Evolutionary conservation across 495 filamentous ascomycete genomes (phyloP).

Genomic region (Tetracladium marchalianum): DNA sequence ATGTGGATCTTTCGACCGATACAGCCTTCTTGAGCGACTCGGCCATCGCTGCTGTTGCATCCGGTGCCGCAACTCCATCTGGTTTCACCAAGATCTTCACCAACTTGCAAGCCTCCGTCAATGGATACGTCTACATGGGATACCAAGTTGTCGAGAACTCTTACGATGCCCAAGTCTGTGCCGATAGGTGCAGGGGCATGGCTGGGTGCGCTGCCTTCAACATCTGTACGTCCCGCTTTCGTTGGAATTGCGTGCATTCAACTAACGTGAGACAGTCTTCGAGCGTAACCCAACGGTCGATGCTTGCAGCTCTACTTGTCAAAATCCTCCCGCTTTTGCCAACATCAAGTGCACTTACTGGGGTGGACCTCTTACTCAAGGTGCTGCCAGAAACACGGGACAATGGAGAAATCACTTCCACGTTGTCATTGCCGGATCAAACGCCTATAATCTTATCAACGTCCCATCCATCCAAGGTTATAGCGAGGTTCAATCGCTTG

Average conservation of each 20-base stretch:
- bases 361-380: slow-evolving; percentile 24
- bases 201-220: slow-evolving; percentile 28
- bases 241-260: background rate
- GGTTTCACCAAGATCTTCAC: slow-evolving; percentile 28
- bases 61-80: slow-evolving; percentile 14
- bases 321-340: slow-evolving; percentile 35
- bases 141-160: slow-evolving; percentile 26
- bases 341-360: slow-evolving; percentile 46
- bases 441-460: slow-evolving; percentile 14
- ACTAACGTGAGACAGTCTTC: slow-evolving; percentile 18
- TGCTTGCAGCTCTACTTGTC: slow-evolving; percentile 24
- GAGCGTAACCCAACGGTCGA: slow-evolving; percentile 34
- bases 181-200: slow-evolving; percentile 13
- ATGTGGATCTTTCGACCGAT: too few relatives aligned
- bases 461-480: background rate
- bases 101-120: slow-evolving; percentile 23
- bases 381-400: slow-evolving; percentile 28
- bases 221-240: too few relatives aligned
- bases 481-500: slow-evolving; percentile 21
- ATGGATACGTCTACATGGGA: slow-evolving; percentile 28
- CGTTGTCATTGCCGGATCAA: slow-evolving; percentile 13
- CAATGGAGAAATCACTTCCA: slow-evolving; percentile 20
- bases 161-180: slow-evolving; percentile 29
- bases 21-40: background rate
- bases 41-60: background rate